A percentile compares a stretch with the other conserved stretches of the same genome.
Evolutionary conservation across 2,329 filamentous ascomycete genomes (phyloP).

Genomic region (Tolypocladium cylindrosporum): DNA sequence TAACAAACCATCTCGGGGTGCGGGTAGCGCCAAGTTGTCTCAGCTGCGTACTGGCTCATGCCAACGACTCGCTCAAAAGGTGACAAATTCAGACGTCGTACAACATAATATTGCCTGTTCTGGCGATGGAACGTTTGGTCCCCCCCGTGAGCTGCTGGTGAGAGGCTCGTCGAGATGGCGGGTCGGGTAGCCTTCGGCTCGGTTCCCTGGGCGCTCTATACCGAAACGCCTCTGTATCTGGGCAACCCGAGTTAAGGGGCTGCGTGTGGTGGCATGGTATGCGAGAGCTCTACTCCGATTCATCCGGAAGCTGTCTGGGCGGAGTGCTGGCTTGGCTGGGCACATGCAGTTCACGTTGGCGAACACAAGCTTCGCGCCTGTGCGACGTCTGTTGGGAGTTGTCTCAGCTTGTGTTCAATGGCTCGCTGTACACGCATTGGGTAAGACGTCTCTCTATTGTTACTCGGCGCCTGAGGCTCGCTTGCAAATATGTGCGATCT

Average conservation of each 20-base stretch:
- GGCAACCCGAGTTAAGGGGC: too few relatives aligned
- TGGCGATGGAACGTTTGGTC: background rate
- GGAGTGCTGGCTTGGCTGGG: background rate
- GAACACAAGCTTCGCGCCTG: background rate
- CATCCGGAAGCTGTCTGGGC: too few relatives aligned
- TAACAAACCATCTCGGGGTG: background rate
- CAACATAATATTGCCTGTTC: background rate
- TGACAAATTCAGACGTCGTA: background rate
- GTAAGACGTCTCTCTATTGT: background rate
- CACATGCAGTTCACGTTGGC: background rate
- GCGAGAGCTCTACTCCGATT: background rate
- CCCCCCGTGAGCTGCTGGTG: background rate
- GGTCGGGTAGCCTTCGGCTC: background rate
- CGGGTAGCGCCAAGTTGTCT: background rate
- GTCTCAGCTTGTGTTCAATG: constrained; percentile 1
- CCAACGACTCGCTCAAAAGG: too few relatives aligned
- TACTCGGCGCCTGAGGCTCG: background rate
- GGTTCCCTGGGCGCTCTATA: background rate
- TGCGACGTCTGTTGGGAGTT: background rate
- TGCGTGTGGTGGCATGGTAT: background rate
- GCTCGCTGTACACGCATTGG: background rate
- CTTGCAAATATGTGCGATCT: background rate
- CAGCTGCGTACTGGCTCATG: background rate
- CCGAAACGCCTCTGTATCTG: background rate
- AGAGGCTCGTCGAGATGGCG: background rate